A percentile compares a stretch with the other conserved stretches of the same genome.
Evolutionary conservation across 202 grass and related monocot species (phyloP).

Genomic region (Setaria viridis): DNA sequence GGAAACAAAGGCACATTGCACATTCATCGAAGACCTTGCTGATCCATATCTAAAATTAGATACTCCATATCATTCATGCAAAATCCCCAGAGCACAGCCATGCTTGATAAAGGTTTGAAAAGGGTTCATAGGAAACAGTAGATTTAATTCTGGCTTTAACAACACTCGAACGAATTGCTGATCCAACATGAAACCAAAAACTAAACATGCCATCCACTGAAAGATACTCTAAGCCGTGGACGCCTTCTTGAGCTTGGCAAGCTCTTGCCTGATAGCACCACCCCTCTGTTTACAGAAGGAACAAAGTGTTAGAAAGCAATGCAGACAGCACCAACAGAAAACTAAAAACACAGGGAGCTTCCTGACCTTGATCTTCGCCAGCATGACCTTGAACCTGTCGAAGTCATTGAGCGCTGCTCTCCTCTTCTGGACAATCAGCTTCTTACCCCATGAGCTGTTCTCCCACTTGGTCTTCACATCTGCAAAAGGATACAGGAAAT

Average conservation of each 20-base stretch:
- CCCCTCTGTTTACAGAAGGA: constrained; percentile 56
- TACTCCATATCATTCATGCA: constrained; percentile 14
- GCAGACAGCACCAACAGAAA: not conserved
- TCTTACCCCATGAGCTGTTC: constrained; percentile 91
- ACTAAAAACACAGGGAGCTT: too few relatives aligned
- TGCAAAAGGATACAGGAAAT: constrained; percentile 19
- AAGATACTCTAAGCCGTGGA: constrained; percentile 43
- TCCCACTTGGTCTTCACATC: constrained; percentile 96
- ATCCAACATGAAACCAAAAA: constrained; percentile 40
- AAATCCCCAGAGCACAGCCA: constrained; percentile 44
- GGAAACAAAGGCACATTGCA: not conserved
- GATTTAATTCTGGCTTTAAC: constrained; percentile 40
- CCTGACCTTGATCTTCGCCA: constrained; percentile 80
- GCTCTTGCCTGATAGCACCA: constrained; percentile 73
- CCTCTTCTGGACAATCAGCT: constrained; percentile 89
- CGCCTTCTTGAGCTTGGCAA: constrained; percentile 75
- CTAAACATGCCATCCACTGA: constrained; percentile 40
- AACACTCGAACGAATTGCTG: constrained; percentile 33
- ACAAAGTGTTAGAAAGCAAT: not conserved
- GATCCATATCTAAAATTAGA: not conserved
- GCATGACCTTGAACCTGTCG: constrained; percentile 88
- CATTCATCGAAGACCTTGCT: not conserved
- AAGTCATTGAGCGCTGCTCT: constrained; percentile 89
- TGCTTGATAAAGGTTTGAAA: constrained; percentile 39
- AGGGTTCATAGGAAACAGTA: constrained; percentile 43